Conservation (phyloP, 2,329 filamentous ascomycete species). For the Elsinoe perseae region DNA sequence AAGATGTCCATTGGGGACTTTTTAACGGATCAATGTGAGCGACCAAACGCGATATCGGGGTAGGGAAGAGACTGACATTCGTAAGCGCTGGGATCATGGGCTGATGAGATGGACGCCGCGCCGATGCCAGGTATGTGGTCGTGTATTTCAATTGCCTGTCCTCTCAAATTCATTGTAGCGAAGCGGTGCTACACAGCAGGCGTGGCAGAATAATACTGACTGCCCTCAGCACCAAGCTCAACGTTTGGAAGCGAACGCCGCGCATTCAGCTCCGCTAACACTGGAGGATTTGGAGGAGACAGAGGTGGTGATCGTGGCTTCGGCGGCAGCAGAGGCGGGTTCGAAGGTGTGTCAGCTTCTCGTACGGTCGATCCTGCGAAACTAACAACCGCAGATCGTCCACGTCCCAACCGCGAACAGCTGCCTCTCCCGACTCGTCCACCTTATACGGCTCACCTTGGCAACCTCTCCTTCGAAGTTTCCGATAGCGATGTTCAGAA, state of each 20-base stretch:
- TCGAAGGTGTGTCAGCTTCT: slow-evolving; percentile 20
- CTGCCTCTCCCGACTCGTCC: slow-evolving; percentile 85
- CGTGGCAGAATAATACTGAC: background rate
- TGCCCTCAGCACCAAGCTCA: background rate
- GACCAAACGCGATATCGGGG: slow-evolving; percentile 19
- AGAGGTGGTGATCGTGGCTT: slow-evolving; percentile 15
- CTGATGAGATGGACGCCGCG: slow-evolving; percentile 81
- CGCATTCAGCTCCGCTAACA: slow-evolving; percentile 25
- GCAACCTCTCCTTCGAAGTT: slow-evolving; percentile 93
- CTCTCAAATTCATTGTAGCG: too few relatives aligned
- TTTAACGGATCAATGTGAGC: slow-evolving; percentile 80
- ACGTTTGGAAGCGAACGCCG: slow-evolving; percentile 37
- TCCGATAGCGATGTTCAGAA: slow-evolving; percentile 73
- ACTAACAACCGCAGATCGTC: slow-evolving; percentile 25
- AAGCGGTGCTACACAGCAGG: background rate
- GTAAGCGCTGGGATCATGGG: slow-evolving; percentile 80
- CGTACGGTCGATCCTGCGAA: background rate
- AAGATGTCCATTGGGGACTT: slow-evolving; percentile 98
- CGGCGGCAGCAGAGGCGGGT: slow-evolving; percentile 26
- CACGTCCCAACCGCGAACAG: slow-evolving; percentile 54
- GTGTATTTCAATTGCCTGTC: background rate
- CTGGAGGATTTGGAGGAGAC: slow-evolving; percentile 14
- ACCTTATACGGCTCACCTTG: slow-evolving; percentile 90
- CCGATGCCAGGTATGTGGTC: slow-evolving; percentile 26
- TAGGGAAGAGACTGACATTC: slow-evolving; percentile 26